Evolutionary conservation across 2,329 filamentous ascomycete species (phyloP), one percentile per base, ranked within the genome.

Genomic region (Remersonia thermophila): DNA sequence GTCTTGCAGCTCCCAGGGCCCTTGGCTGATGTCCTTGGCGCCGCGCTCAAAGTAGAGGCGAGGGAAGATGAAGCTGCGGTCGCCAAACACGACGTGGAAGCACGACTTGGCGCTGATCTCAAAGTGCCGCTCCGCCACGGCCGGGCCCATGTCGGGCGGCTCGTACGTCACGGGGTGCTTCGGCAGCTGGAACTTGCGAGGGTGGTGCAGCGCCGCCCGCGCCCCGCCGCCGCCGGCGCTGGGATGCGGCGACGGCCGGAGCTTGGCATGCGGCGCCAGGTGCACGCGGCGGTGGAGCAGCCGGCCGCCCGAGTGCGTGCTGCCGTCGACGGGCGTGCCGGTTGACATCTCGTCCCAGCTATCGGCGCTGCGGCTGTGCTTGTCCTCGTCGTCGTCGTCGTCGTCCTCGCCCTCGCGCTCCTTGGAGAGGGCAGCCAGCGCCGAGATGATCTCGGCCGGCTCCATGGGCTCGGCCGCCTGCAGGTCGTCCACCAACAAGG

Each of bases 1-100:
- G 39, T 87, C 82, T 3, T 73, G 65, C 33, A 77, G 67, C 13
- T 69, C 65, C 91, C 91, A 98, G 0, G 89, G 84, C 0, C 83
- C 82, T 58, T 95, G 87, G 2, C 80, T 76, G 43, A 95, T 86
- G 43, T 79, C 76, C 55, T 79, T 73, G 11, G 83, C 84, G 49
- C 78, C 72, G 35, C 83, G 73, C 55, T 93, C 85, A 54, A 84
- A 80, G 55, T 95, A 89, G 20, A 96, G 67, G 51, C 89, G 77
- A 49, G 91, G 85, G 60, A 95, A 98, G 27, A 96, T 79, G 25
- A 87, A 84, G 55, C 84, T 93, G 61, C 89, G 93, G 58, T 98
- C 91, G 27, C 91, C 91, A 57, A 96, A 98, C 35, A 98, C 71
- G 12, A 96, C 83, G 53, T 96, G 89, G 57, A 96, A 98, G 39